Evolutionary conservation across 345 rosid genomes (phyloP), one percentile per base, ranked within the genome.

Genomic region (Ailanthus altissimus): DNA sequence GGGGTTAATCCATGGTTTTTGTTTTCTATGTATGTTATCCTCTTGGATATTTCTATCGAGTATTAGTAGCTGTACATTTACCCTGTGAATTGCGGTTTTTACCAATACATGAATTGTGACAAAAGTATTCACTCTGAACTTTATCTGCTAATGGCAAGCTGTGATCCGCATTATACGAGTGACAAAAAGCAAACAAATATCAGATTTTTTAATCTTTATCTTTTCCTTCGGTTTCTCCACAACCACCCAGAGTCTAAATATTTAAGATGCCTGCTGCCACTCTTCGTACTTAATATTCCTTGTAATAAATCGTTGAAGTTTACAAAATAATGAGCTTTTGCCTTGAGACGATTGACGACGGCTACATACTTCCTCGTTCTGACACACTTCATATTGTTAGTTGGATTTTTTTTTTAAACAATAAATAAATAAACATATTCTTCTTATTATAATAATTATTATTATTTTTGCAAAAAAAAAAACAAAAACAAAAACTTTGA

Each of bases 21-120:
- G 69, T 26, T 49, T 32, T 47, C 43, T 67, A 8, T 51, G 0
- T 5, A 50, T 25, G 57, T 72, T 75, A 77, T 75, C 78, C 56
- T 38, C 5, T 15, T 50, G 54, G 54, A 50, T 50, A 50, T 50
- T 50, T 50, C 15, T 11, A 49, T 13, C 16, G 20, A 53, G 7
- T 49, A 49, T 14, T 14, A 3, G 53, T 14, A 5, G 0, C 53
- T 13, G 20, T 53, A 53, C 6, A 32, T 32, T 32, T 21, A 53
- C 20, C 4, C 21, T 16, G 21, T 51, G 57, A 51, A 51, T 51
- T 51, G 57, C 21, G 7, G 57, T 51, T 51, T 5, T 18, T 53
- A 20, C 57, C n/a, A n/a, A n/a, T n/a, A n/a, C n/a, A 53, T 53
- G 6, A 53, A 53, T 53, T 53, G 38, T 32, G 38, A 32, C 38